Conservation (phyloP, 2,329 filamentous ascomycete genomes). For the Byssochlamys sp. region DNA sequence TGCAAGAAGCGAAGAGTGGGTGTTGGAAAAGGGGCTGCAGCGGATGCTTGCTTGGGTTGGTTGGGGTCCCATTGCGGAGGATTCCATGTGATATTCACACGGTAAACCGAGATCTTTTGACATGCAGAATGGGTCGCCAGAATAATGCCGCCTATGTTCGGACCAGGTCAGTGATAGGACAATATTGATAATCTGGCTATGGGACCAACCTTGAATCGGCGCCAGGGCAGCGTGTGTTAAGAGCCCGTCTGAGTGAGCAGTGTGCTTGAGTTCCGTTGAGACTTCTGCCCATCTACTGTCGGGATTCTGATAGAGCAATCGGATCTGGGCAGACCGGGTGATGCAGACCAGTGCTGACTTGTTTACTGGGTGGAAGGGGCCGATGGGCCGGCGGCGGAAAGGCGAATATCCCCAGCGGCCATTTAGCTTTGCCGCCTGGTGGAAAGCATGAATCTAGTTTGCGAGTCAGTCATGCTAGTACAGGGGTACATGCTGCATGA, state of each 20-base stretch:
- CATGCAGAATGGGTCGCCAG: constrained; percentile 43
- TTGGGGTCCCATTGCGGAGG: constrained; percentile 45
- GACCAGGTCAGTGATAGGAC: not conserved
- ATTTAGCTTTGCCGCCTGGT: constrained; percentile 55
- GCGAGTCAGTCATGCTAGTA: not conserved
- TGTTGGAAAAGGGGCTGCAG: constrained; percentile 20
- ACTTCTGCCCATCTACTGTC: constrained; percentile 64
- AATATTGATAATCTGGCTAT: constrained; percentile 1
- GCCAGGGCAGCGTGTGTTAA: constrained; percentile 70
- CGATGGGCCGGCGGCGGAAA: constrained; percentile 54
- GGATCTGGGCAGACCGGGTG: constrained; percentile 63
- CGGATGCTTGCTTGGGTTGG: constrained; percentile 17
- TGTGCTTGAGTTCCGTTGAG: constrained; percentile 62
- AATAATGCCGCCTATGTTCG: constrained; percentile 20
- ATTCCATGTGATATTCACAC: constrained; percentile 66
- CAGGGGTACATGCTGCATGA: constrained; percentile 24
- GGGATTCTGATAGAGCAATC: constrained; percentile 67
- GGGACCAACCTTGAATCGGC: constrained; percentile 57
- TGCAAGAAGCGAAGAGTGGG: constrained; percentile 30
- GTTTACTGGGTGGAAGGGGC: constrained; percentile 57
- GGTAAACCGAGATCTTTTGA: constrained; percentile 64
- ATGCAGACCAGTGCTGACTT: constrained; percentile 70
- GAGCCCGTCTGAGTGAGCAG: constrained; percentile 62
- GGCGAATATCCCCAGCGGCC: constrained; percentile 61
- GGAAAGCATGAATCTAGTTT: constrained; percentile 31